Conservation (phyloP, 192 early-diverging fungal genomes). For the Linnemannia zychae region DNA sequence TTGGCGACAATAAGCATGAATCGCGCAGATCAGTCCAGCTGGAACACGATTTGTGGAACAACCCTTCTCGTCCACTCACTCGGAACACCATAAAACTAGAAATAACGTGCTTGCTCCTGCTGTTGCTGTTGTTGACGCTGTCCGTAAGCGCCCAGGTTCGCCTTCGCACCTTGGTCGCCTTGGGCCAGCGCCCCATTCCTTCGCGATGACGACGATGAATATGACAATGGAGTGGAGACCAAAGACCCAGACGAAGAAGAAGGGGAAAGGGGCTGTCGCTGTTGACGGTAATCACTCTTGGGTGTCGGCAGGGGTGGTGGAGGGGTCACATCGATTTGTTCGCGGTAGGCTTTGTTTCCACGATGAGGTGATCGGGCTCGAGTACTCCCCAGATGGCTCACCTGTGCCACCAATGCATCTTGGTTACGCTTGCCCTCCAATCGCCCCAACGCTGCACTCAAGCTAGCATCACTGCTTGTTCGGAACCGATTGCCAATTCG, state of each 20-base stretch:
- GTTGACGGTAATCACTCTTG: conserved; percentile 33
- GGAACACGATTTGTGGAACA: background rate
- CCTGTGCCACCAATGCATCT: conserved; percentile 36
- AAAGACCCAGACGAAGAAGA: background rate
- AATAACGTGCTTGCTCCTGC: conserved; percentile 8
- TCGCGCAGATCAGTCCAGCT: no score
- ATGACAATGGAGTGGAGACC: background rate
- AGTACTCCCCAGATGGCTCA: conserved; percentile 45
- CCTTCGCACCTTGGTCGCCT: background rate
- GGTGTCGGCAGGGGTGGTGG: conserved; percentile 30
- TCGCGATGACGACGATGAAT: background rate
- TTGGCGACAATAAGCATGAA: background rate
- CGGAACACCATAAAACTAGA: background rate
- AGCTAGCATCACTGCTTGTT: conserved; percentile 49
- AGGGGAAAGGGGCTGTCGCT: conserved; percentile 9
- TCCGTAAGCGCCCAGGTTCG: conserved; percentile 29
- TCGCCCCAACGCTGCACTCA: conserved; percentile 42
- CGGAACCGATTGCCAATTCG: conserved; percentile 35
- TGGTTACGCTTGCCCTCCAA: conserved; percentile 46
- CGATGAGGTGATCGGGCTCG: conserved; percentile 38
- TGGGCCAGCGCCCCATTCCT: background rate
- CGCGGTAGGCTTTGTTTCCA: conserved; percentile 20
- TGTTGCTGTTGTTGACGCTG: conserved; percentile 26
- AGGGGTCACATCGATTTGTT: conserved; percentile 15
- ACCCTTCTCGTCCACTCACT: background rate